Percentiles rank a stretch among this genome's conserved stretches.
phyloP scores from a whole-genome alignment of 2,329 filamentous ascomycete genomes.

The Rasamsonia emersonii region DNA sequence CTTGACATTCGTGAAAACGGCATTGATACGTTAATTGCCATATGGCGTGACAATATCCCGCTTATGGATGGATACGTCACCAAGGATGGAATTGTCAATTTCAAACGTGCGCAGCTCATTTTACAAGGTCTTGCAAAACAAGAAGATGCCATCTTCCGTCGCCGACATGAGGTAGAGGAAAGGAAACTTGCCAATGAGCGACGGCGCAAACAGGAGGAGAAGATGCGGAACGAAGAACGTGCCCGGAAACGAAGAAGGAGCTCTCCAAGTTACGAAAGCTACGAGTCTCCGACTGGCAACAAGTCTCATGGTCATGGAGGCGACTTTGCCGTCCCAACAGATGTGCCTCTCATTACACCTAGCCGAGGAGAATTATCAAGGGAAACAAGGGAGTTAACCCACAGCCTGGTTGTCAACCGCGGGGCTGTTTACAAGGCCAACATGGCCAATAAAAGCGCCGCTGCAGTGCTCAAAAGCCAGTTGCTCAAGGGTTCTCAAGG shows the following conservation, averaged over 20 bases:
- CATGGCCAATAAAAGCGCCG: constrained; percentile 86
- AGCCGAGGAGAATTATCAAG: constrained; percentile 45
- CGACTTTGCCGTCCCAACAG: constrained; percentile 32
- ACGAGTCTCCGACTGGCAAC: constrained; percentile 21
- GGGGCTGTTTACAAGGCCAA: constrained; percentile 59
- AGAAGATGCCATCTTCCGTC: constrained; percentile 86
- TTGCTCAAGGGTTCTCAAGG: constrained; percentile 45
- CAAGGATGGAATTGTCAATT: constrained; percentile 85
- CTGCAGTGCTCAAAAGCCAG: constrained; percentile 75
- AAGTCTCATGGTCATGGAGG: constrained; percentile 18
- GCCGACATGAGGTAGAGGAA: constrained; percentile 78
- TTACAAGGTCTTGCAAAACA: constrained; percentile 81
- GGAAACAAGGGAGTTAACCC: constrained; percentile 58
- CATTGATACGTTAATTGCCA: constrained; percentile 91
- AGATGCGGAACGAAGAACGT: constrained; percentile 41
- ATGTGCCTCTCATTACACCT: constrained; percentile 51
- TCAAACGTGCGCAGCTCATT: constrained; percentile 79
- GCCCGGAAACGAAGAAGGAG: constrained; percentile 35
- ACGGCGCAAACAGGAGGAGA: constrained; percentile 64
- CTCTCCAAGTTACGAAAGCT: constrained; percentile 38
- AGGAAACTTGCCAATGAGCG: constrained; percentile 71
- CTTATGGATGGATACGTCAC: constrained; percentile 93
- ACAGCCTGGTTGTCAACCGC: constrained; percentile 80
- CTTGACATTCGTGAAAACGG: constrained; percentile 95
- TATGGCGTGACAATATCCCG: constrained; percentile 90